Evolutionary conservation across 495 filamentous ascomycete species (phyloP).

Genomic region (Acidiella bohemica): DNA sequence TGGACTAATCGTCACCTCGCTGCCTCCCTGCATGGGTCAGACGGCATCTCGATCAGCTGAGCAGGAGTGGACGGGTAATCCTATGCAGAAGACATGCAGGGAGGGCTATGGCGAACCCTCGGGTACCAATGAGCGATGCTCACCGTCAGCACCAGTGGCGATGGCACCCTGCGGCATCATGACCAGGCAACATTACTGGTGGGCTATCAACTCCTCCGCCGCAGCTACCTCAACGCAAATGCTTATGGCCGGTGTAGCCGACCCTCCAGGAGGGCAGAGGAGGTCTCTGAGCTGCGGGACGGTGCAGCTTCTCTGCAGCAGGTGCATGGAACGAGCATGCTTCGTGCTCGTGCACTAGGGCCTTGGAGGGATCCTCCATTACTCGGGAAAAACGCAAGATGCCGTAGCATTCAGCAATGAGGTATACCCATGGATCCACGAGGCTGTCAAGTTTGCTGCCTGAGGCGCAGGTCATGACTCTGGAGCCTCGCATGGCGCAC

Average conservation of each 20-base stretch:
- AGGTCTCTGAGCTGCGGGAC: no score
- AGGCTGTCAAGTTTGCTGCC: no score
- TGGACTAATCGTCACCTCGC: constrained; percentile 1
- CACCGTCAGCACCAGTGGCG: constrained; percentile 2
- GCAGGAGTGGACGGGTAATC: constrained; percentile 1
- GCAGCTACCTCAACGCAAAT: background rate
- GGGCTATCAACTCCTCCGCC: background rate
- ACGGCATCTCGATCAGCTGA: constrained; percentile 22
- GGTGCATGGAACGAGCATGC: background rate
- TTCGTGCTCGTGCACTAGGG: no score
- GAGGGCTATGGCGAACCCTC: background rate
- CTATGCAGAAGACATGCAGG: constrained; percentile 13
- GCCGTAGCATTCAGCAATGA: no score
- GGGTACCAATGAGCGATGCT: constrained; percentile 6
- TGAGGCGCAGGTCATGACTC: no score
- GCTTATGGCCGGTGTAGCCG: no score
- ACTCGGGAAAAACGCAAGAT: no score
- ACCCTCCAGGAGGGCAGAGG: constrained; percentile 1
- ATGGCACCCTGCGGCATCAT: background rate
- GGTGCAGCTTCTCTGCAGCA: no score
- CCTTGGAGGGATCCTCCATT: no score
- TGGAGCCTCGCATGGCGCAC: no score
- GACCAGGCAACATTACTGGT: constrained; percentile 14
- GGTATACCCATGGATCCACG: no score
- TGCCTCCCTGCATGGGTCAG: constrained; percentile 14